Base-by-base conservation (phyloP, 176 grass and related monocot genomes). In the Miscanthus lutarioriparius region DNA sequence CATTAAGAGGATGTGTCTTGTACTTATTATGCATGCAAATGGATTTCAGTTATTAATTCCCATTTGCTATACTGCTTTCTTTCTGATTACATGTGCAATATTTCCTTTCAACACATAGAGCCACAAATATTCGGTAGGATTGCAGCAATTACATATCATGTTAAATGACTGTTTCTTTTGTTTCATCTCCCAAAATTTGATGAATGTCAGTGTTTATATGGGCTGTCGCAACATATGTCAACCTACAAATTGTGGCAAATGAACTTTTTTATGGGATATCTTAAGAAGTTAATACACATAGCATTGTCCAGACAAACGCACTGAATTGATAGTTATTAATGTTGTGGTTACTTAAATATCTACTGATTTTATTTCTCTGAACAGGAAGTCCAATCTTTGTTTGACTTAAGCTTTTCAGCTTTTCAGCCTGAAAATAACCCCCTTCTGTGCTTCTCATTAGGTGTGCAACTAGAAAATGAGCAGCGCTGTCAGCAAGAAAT, bases 401-500 rank as follows among this genome's bases (percentile, higher is more conserved):
- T 33, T 16, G 47, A 75, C 38, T 75, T 58, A 44, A 66, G 37
- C 35, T 87, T 32, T 33, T 79, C 15, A 10, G 19, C n/a, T 11
- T 80, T 64, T 41, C 28, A 11, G 26, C 27, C 64, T 82, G 71
- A 64, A 59, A 63, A 41, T 43, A 67, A 61, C 65, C 3, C 39
- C 67, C 43, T 67, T 70, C 58, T 85, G 58, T 92, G 72, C 76
- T 79, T 85, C 58, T 70, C 17, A 70, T 82, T 64, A 99, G 96
- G 89, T 87, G 89, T 96, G 22, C 93, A 94, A 30, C 84, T 79
- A 26, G 85, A 92, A 91, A 99, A 99, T 91, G 96, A 99, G 30
- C 93, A 99, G 72, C 91, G 90, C 17, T 99, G 96, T 72, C 93
- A 96, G 56, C 93, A 94, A 84, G 96, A 99, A 91, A 91, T 96